Evolutionary conservation across 352 stramenopile genomes (phyloP), one percentile per base, ranked within the genome.

Genomic region (Phytophthora chlamydospora): DNA sequence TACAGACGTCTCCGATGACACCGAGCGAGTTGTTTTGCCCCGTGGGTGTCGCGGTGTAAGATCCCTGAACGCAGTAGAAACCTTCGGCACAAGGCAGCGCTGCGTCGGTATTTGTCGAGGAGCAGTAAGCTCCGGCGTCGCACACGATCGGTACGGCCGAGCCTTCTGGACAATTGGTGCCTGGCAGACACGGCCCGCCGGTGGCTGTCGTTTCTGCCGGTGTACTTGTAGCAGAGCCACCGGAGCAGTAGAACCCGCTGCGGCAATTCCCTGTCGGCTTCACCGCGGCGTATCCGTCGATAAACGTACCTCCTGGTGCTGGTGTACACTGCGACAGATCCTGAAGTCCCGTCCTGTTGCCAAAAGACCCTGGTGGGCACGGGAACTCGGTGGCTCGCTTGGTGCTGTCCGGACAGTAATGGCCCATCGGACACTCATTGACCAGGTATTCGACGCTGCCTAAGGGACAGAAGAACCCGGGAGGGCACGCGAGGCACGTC

Each of bases 41-140:
- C 0, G 82, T 92, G 7, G 85, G 85, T 2, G 73, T 88, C 7
- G 80, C 70, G 1, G 85, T 95, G 60, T 78, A 96, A 11, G 85
- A 93, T 8, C 85, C 85, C 60, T 96, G 89, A 0, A 96, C 68
- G 47, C 91, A 98, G 61, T 96, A 97, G 61, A 92, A 97, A 0
- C 92, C 92, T 32, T 79, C 58, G 4, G 79, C 62, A 33, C 92
- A 98, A 0, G 81, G 77, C 7, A 92, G 29, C 5, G 88, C 85
- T 33, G 75, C 66, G 10, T 91, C 69, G 0, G 76, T 89, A 54
- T 95, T 93, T 3, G 80, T 88, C 4, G 87, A 91, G 0, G 78
- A 76, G 42, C 89, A 97, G 49, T 95, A 96, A 4, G 75, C 80
- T 3, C 88, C 89, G 17, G 85, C 85, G 34, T 78, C 75, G 34